These are phyloP conservation scores for Mytilinidion resinicola DNA, from an alignment of 495 filamentous ascomycete species.

Conservation along the genomic window DNA sequence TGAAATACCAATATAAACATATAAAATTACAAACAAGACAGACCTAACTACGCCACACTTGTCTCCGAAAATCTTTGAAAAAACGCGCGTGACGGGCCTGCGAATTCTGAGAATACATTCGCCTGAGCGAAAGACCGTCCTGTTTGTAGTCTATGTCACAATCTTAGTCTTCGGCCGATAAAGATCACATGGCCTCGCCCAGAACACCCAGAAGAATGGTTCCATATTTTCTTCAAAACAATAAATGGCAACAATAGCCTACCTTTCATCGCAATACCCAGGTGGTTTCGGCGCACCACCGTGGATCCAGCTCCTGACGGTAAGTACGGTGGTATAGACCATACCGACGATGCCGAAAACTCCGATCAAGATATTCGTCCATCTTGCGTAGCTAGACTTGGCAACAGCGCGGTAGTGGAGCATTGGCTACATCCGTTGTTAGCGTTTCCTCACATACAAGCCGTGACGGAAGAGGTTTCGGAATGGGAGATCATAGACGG, in stretches of 20 bases:
- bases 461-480: background rate
- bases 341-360: slow-evolving; percentile 79
- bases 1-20: too few species aligned
- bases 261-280: slow-evolving; percentile 51
- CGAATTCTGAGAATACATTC: too few species aligned
- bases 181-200: too few species aligned
- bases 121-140: too few species aligned
- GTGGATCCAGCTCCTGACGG: slow-evolving; percentile 74
- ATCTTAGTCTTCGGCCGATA: too few species aligned
- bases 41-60: too few species aligned
- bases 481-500: background rate
- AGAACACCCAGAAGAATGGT: too few species aligned
- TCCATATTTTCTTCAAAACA: too few species aligned
- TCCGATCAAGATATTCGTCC: slow-evolving; percentile 66
- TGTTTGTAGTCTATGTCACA: too few species aligned
- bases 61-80: too few species aligned
- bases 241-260: background rate
- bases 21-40: too few species aligned
- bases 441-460: slow-evolving; percentile 22
- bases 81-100: too few species aligned
- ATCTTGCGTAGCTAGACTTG: slow-evolving; percentile 52
- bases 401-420: slow-evolving; percentile 81
- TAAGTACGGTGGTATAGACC: slow-evolving; percentile 82
- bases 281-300: slow-evolving; percentile 40
- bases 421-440: slow-evolving; percentile 55